Base-by-base conservation (phyloP, 1,284 basidiomycete genomes). In the Cutaneotrichosporon curvatum region DNA sequence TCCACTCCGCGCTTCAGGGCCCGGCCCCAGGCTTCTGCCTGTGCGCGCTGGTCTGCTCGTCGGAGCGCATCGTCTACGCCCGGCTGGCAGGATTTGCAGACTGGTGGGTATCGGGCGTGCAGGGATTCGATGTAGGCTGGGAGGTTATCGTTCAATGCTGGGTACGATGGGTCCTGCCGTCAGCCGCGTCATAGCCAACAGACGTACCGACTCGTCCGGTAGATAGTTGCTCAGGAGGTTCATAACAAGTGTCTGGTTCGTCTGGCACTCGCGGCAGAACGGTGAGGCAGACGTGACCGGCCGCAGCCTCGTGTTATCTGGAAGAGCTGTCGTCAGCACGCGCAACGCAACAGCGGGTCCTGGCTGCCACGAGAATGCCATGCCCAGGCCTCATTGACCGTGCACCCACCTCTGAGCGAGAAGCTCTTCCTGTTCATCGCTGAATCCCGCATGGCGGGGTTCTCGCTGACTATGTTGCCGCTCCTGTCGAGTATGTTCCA, bases 151-250 rank as follows among this genome's bases (percentile, higher is more conserved):
- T 83, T 69, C 12, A 85, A 78, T 20, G 71, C 68, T 23, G 75
- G 67, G 59, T 87, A 87, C 41, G 83, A 79, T 11, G 83, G 82
- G 59, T 82, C 81, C 85, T 90, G 56, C 25, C 16, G 50, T 48
- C 46, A 47, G 43, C 7, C n/a, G 12, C 11, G 15, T 21, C 43
- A 20, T 25, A 4, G 2, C 14, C 15, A 43, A 37, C 72, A 28
- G 25, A 78, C 61, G 63, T 80, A 86, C 62, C 76, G 75, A 15
- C 75, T 78, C 47, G 74, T 72, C 40, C 2, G 89, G 88, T 0
- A 92, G 78, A 64, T 92, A 95, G 57, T 86, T 89, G 4, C 87
- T 85, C 22, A 94, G 73, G 44, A 95, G 76, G 65, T 90, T 87
- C 53, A 87, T 75, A 43, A 89, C 76, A 23, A 95, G 77, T 69